Conservation (phyloP, 805 yeast genomes). For the Metschnikowia peoriensis region DNA sequence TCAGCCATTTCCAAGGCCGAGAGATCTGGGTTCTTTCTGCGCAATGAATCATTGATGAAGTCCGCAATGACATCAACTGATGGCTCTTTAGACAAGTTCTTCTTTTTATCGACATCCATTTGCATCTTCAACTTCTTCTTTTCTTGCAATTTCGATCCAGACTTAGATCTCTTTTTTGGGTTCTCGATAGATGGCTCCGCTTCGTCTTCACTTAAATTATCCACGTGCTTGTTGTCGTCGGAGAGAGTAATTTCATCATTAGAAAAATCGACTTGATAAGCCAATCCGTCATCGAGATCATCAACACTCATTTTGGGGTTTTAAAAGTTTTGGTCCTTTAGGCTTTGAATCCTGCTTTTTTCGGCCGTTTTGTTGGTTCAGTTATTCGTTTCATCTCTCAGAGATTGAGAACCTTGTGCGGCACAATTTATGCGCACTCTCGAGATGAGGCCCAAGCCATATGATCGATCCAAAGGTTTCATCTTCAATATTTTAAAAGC, state of each 20-base stretch:
- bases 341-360: neutral
- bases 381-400: neutral
- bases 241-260: conserved; percentile 15
- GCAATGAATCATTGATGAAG: conserved; percentile 58
- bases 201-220: conserved; percentile 10
- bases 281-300: conserved; percentile 78
- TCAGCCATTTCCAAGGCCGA: conserved; percentile 77
- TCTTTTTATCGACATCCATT: conserved; percentile 58
- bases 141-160: conserved; percentile 48
- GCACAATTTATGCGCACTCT: conserved; percentile 6
- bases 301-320: conserved; percentile 37
- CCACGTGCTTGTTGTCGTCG: neutral
- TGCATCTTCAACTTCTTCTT: conserved; percentile 70
- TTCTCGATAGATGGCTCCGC: conserved; percentile 9
- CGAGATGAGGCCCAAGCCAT: conserved; percentile 5
- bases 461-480: neutral
- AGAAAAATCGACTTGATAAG: conserved; percentile 47
- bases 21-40: conserved; percentile 59
- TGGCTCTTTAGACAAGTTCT: conserved; percentile 46
- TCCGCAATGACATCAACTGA: conserved; percentile 66
- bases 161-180: conserved; percentile 24
- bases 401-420: neutral
- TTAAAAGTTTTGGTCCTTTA: neutral
- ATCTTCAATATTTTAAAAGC: neutral
- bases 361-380: neutral